These are phyloP conservation scores for Ilex aquifolium DNA, from an alignment of 257 asterid species.

Conservation along the genomic window DNA sequence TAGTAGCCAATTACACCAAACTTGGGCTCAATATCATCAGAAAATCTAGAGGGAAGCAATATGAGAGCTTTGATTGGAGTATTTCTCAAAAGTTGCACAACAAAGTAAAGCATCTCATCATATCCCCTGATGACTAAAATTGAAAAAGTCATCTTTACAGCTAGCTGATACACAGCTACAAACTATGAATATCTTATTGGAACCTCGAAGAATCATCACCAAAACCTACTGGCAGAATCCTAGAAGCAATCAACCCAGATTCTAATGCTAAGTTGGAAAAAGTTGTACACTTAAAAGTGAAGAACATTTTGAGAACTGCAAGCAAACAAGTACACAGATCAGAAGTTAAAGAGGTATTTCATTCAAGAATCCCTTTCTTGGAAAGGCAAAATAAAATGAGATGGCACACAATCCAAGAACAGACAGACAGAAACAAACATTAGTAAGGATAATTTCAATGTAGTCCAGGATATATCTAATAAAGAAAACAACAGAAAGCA, in stretches of 20 bases:
- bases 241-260: background rate
- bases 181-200: constrained; percentile 1
- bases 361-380: no score
- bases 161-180: constrained; percentile 1
- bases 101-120: constrained; percentile 13
- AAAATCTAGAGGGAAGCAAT: no score
- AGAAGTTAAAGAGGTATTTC: no score
- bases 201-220: background rate
- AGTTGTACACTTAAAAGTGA: no score
- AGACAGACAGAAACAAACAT: background rate
- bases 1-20: no score
- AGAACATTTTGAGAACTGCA: no score
- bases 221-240: background rate
- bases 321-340: no score
- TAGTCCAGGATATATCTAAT: background rate
- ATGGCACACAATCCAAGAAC: background rate
- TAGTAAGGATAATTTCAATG: background rate
- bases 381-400: no score
- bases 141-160: constrained; percentile 24
- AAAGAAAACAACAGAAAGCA: constrained; percentile 3
- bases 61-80: no score
- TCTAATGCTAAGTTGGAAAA: no score
- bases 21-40: no score
- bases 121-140: constrained; percentile 11
- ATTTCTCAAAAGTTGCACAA: background rate